Percentiles rank a stretch among this genome's conserved stretches.
Evolutionary conservation across 2,329 filamentous ascomycete species (phyloP).

Genomic region (Alternaria sp.): DNA sequence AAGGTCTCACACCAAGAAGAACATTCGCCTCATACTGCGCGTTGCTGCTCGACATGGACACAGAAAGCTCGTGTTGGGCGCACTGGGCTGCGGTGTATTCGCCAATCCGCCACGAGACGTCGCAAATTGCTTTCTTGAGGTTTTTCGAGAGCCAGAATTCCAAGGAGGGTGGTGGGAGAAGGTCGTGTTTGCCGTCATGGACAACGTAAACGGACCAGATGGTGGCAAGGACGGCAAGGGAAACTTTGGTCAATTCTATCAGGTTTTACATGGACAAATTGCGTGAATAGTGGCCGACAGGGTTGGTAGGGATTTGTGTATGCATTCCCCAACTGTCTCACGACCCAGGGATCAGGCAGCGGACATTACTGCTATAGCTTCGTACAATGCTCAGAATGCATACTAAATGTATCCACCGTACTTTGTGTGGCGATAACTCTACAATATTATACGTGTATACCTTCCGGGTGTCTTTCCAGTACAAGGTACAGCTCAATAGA

Average conservation of each 20-base stretch:
- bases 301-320: background rate
- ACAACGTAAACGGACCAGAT: constrained; percentile 42
- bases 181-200: constrained; percentile 70
- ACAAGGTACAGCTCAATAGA: background rate
- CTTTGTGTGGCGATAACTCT: background rate
- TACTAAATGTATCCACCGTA: background rate
- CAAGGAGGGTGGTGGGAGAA: constrained; percentile 70
- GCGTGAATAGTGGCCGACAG: constrained; percentile 17
- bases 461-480: background rate
- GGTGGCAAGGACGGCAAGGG: constrained; percentile 52
- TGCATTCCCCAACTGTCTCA: background rate
- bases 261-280: constrained; percentile 35
- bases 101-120: constrained; percentile 69
- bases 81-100: constrained; percentile 75
- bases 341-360: background rate
- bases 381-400: background rate
- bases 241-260: constrained; percentile 61
- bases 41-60: constrained; percentile 67
- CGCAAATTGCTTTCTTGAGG: constrained; percentile 69
- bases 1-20: constrained; percentile 66
- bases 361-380: background rate
- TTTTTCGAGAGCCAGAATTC: constrained; percentile 69
- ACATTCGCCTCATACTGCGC: constrained; percentile 69
- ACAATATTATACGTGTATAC: background rate
- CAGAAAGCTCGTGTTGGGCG: constrained; percentile 70